A percentile compares a stretch with the other conserved stretches of the same genome.
These are phyloP conservation scores for Carex parvula DNA, from an alignment of 176 grass and related monocot species.

Conservation along the genomic window DNA sequence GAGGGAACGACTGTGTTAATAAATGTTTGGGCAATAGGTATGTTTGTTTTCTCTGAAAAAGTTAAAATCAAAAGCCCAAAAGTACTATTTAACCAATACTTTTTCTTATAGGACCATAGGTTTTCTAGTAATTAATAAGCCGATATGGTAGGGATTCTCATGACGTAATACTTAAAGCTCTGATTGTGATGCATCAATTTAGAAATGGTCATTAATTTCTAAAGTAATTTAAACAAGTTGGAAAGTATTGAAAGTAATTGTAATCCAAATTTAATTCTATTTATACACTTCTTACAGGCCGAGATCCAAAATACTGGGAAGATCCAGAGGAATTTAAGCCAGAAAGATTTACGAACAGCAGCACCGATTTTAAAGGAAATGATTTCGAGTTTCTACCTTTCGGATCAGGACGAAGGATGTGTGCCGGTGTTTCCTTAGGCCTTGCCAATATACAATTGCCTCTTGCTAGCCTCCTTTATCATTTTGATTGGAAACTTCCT, in stretches of 20 bases:
- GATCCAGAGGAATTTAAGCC: constrained; percentile 27
- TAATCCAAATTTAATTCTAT: neutral
- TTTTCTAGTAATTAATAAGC: neutral
- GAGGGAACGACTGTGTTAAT: constrained; percentile 22
- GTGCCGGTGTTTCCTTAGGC: constrained; percentile 26
- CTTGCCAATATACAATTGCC: constrained; percentile 9
- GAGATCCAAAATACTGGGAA: constrained; percentile 32
- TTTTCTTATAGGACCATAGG: neutral
- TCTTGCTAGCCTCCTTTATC: constrained; percentile 28
- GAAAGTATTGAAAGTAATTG: neutral
- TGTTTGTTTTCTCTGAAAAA: neutral
- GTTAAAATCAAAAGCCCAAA: neutral
- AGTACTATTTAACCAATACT: neutral
- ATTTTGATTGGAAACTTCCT: constrained; percentile 35
- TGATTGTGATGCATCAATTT: neutral
- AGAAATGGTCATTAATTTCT: neutral
- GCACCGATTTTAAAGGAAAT: constrained; percentile 11
- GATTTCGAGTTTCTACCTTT: constrained; percentile 33
- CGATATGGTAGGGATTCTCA: neutral
- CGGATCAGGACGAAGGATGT: constrained; percentile 39
- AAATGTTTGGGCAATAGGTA: constrained; percentile 38
- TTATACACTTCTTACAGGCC: neutral
- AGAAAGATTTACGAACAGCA: constrained; percentile 21
- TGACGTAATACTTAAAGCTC: neutral
- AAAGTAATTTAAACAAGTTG: neutral